Base-by-base conservation (phyloP, 805 yeast species). In the Lachancea waltii region DNA sequence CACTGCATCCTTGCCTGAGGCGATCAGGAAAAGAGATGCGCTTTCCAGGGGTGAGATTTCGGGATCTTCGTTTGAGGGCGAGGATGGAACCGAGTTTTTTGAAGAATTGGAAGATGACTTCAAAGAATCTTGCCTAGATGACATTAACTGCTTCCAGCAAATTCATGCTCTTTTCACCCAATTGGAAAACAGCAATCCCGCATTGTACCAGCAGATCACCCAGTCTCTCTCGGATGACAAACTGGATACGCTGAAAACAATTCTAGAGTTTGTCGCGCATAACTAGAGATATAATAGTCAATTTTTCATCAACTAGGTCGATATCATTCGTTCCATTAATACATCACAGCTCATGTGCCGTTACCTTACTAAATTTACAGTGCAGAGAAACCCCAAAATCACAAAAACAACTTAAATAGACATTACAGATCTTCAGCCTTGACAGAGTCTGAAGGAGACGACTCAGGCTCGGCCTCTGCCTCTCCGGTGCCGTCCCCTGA, bases 91-190 rank as follows among this genome's bases (percentile, higher is more conserved):
- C 40, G 85, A 79, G 4, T 76, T 80, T 38, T 62, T 56, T 38
- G 68, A 64, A 25, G 68, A 63, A 29, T 78, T 79, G 38, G 95
- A 86, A 51, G 95, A 81, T 53, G 77, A 92, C 10, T 72, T 82
- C 58, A 77, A 80, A 40, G 82, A 78, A 47, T 81, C 94, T 1
- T 85, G 92, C 6, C 68, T 90, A 41, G 97, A 89, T 58, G 67
- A 71, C 30, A 60, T 86, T 31, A 83, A 87, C 54, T 78, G 80
- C 4, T 85, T 78, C 63, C 64, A 68, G 31, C 77, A 75, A 4
- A 77, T 87, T 58, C 73, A 75, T 39, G 67, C 69, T n/a, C 70
- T 72, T 36, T 65, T 85, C 24, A 49, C 63, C 2, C 55, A 60
- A 2, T 49, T 83, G 17, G 77, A 76, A 50, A 63, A 59, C 18